Evolutionary conservation across 768 basidiomycete species (phyloP).

Genomic region (Coprinopsis cinerea): DNA sequence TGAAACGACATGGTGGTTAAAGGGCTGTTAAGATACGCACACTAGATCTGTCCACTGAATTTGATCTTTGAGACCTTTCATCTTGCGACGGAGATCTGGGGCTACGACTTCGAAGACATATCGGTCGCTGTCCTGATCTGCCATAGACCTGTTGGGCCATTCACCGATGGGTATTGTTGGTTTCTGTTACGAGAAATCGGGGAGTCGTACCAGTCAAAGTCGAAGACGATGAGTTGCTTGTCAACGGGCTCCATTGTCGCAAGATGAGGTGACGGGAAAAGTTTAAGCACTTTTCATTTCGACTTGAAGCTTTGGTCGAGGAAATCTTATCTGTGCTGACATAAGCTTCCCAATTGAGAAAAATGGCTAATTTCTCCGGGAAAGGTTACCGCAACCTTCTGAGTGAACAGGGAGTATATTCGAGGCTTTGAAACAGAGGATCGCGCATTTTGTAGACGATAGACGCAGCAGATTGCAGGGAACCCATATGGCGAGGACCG

Average conservation of each 20-base stretch:
- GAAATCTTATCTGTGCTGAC: conserved; percentile 5
- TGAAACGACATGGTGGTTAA: not conserved
- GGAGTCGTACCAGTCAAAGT: conserved; percentile 84
- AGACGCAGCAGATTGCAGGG: too few relatives aligned
- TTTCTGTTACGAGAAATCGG: not conserved
- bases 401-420: too few relatives aligned
- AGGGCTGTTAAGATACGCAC: conserved; percentile 38
- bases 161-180: conserved; percentile 2
- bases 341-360: not conserved
- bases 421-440: not conserved
- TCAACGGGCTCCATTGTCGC: conserved; percentile 25
- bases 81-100: conserved; percentile 75
- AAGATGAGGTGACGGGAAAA: not conserved
- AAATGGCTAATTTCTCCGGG: not conserved
- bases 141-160: conserved; percentile 65
- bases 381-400: too few relatives aligned
- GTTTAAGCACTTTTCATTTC: not conserved
- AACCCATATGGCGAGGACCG: too few relatives aligned
- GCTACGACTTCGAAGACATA: conserved; percentile 89
- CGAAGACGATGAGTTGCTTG: conserved; percentile 82
- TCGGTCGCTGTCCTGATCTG: conserved; percentile 95
- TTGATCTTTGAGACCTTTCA: conserved; percentile 57
- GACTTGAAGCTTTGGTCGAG: not conserved
- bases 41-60: conserved; percentile 94
- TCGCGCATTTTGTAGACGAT: too few relatives aligned